Percentiles rank a stretch among this genome's conserved stretches.
Conservation (phyloP, 805 yeast species). For the Teunomyces kruisii region DNA sequence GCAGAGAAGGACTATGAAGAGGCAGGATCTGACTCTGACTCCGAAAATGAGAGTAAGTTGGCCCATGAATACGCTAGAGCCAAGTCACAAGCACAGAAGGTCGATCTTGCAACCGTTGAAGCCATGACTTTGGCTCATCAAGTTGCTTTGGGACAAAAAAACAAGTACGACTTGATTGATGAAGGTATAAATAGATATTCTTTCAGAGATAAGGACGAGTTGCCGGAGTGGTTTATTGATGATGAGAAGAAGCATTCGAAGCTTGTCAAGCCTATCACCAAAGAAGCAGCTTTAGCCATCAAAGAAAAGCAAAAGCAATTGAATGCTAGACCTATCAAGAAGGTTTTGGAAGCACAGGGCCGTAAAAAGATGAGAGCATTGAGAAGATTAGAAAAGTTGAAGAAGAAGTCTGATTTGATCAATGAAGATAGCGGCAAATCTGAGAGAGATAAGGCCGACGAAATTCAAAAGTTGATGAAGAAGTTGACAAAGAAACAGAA, state of each 20-base stretch:
- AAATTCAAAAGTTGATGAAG: constrained; percentile 81
- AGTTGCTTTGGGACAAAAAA: constrained; percentile 83
- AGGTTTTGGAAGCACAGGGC: constrained; percentile 96
- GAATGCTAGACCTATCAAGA: constrained; percentile 97
- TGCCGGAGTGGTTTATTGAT: constrained; percentile 97
- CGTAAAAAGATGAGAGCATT: constrained; percentile 93
- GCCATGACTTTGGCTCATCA: constrained; percentile 99
- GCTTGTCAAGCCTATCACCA: constrained; percentile 87
- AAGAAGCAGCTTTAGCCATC: constrained; percentile 60
- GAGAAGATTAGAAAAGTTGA: constrained; percentile 79
- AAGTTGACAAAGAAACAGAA: constrained; percentile 73
- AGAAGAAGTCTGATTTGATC: constrained; percentile 89
- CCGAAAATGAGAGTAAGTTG: constrained; percentile 48
- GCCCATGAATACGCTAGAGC: constrained; percentile 36
- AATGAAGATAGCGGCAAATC: constrained; percentile 84
- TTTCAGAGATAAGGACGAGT: constrained; percentile 84
- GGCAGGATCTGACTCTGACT: constrained; percentile 39
- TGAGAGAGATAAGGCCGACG: constrained; percentile 93
- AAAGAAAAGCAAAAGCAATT: constrained; percentile 52
- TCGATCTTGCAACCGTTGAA: constrained; percentile 87
- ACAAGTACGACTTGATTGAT: constrained; percentile 80
- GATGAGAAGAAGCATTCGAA: constrained; percentile 88
- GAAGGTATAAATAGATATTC: constrained; percentile 92
- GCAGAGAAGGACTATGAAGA: constrained; percentile 20
- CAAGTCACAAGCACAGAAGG: constrained; percentile 56